Percentiles rank a stretch among this genome's conserved stretches.
Conservation (phyloP, 305 asterid genomes). For the Fraxinus sp. region DNA sequence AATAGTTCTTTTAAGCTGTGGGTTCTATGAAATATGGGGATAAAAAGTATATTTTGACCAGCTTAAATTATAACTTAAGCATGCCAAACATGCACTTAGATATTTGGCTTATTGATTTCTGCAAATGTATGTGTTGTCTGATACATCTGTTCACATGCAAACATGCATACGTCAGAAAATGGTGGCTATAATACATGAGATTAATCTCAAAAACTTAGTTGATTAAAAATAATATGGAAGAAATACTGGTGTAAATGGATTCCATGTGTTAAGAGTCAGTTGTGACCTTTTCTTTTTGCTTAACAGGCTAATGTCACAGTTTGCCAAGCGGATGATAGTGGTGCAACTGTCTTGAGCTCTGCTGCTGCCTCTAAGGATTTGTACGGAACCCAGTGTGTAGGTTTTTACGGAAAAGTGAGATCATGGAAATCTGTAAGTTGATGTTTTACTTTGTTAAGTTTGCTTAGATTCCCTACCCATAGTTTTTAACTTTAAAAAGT, state of each 20-base stretch:
- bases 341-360: constrained; percentile 90
- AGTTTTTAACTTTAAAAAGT: constrained; percentile 18
- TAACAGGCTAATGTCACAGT: constrained; percentile 92
- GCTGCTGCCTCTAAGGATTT: constrained; percentile 78
- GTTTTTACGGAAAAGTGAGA: constrained; percentile 95
- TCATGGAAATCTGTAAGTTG: constrained; percentile 96
- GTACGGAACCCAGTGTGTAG: constrained; percentile 89
- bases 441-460: constrained; percentile 22
- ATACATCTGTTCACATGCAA: not conserved
- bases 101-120: not conserved
- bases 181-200: constrained; percentile 1
- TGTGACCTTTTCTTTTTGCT: constrained; percentile 25
- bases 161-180: not conserved
- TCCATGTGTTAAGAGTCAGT: constrained; percentile 4
- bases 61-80: not conserved
- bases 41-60: not conserved
- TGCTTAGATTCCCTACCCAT: constrained; percentile 13
- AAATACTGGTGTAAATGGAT: not conserved
- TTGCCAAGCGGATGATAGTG: constrained; percentile 90
- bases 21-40: not conserved
- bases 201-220: not conserved
- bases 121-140: not conserved
- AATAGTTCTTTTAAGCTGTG: not conserved
- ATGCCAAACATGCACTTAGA: not conserved
- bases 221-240: constrained; percentile 11